Percentiles rank a stretch among this genome's conserved stretches.
Conservation (phyloP, 257 asterid genomes). For the Petrea volubilis region DNA sequence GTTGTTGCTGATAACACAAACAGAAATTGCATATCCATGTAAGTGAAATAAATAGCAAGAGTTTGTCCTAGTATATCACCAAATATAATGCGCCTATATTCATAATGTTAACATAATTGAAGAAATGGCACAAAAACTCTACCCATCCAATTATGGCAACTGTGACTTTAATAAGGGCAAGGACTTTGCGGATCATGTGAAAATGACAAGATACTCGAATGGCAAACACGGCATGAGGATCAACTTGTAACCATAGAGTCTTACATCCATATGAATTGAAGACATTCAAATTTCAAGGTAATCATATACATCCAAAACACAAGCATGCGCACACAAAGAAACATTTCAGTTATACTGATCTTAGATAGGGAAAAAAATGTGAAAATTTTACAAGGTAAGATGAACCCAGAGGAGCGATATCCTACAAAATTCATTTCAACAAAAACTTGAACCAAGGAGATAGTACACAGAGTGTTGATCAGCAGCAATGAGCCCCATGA, state of each 20-base stretch:
- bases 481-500: not conserved
- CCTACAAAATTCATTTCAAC: slow-evolving; percentile 1
- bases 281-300: not conserved
- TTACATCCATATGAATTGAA: not conserved
- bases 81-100: no score
- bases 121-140: not conserved
- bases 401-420: slow-evolving; percentile 2
- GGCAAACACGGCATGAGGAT: not conserved
- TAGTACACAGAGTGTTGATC: not conserved
- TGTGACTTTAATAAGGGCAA: not conserved
- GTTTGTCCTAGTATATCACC: not conserved
- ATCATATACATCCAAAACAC: not conserved
- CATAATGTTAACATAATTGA: not conserved
- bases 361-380: not conserved
- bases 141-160: not conserved
- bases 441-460: not conserved
- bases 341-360: not conserved
- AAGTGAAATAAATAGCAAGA: not conserved
- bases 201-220: not conserved
- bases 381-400: not conserved
- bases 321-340: not conserved
- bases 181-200: not conserved
- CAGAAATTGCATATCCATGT: no score
- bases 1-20: no score
- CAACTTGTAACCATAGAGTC: not conserved